These are phyloP conservation scores for Acidiella bohemica DNA, from an alignment of 495 filamentous ascomycete species.

Conservation along the genomic window DNA sequence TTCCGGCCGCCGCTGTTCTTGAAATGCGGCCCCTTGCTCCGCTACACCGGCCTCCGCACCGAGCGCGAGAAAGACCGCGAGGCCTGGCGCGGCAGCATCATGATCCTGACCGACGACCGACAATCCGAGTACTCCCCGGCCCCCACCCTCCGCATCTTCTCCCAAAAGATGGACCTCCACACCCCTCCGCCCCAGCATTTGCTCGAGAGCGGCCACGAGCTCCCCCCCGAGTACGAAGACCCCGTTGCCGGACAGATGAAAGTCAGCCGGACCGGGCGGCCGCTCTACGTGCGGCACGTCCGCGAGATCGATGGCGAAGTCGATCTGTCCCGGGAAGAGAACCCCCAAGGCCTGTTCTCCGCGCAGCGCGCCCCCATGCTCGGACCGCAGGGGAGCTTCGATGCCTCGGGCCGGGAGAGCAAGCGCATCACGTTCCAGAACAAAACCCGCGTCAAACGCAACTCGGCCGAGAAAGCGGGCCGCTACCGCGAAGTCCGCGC, in stretches of 20 bases:
- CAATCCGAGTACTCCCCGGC: constrained; percentile 66
- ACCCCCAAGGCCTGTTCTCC: constrained; percentile 63
- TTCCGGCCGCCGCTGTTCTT: constrained; percentile 77
- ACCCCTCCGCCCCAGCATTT: constrained; percentile 62
- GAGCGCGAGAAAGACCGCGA: constrained; percentile 45
- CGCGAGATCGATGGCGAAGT: constrained; percentile 59
- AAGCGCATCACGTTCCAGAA: constrained; percentile 17
- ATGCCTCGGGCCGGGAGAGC: constrained; percentile 2
- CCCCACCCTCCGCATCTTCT: constrained; percentile 69
- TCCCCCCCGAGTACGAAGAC: constrained; percentile 73
- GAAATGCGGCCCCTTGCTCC: constrained; percentile 76
- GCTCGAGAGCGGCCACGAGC: constrained; percentile 42
- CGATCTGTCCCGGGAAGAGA: constrained; percentile 63
- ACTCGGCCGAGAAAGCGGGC: constrained; percentile 61
- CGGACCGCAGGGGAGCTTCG: constrained; percentile 3
- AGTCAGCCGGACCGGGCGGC: constrained; percentile 62
- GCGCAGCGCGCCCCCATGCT: constrained; percentile 14
- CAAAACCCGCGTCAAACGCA: constrained; percentile 17
- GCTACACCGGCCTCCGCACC: constrained; percentile 69
- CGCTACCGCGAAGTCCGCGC: constrained; percentile 67
- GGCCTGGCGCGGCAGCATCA: constrained; percentile 81
- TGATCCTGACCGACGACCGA: constrained; percentile 82
- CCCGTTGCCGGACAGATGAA: constrained; percentile 80
- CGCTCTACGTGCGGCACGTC: constrained; percentile 73
- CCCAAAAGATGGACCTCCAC: constrained; percentile 69